Base-by-base conservation (phyloP, 352 stramenopile species). In the Pythium phragmitis region DNA sequence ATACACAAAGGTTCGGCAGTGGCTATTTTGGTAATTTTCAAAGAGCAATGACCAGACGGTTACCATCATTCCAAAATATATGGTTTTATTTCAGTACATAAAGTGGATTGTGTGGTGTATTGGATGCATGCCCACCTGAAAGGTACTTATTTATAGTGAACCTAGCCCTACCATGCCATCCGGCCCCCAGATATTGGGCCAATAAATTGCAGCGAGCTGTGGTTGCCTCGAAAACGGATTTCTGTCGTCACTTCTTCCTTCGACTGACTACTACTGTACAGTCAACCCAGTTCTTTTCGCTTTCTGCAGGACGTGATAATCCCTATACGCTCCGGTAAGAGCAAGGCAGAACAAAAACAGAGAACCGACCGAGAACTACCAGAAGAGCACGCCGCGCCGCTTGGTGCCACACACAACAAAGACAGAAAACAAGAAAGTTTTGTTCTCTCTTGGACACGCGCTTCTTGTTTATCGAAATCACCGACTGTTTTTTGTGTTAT, bases 181-280 rank as follows among this genome's bases (percentile, higher is more conserved):
- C n/a, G 16, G 37, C 26, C 26, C 26, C 37, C 37, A 4, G 2
- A 42, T 17, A 42, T 42, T 42, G 37, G 14, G 37, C 37, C 37
- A 42, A 42, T 42, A 17, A 48, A 11, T 48, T 13, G 37, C 37
- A 4, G 16, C 37, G 42, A 26, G 34, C 46, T 52, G 49, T 59
- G 59, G 59, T 66, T 50, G 59, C 33, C 59, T 66, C 59, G 59
- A 66, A 66, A 66, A 60, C 60, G 49, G 33, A 66, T 66, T 50
- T 37, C 37, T 30, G 26, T 30, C 26, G 48, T 23, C 46, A 30
- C 37, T 48, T 55, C 52, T 48, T 60, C 30, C 48, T 34, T 21
- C 50, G 23, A 46, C 50, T 45, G 50, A 59, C 59, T 66, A 45
- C 45, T 42, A 30, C 26, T 30, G 26, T 30, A 30, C 46, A 23